phyloP scores from a whole-genome alignment of 441 rosid genomes.

The Isatis lusitanica region DNA sequence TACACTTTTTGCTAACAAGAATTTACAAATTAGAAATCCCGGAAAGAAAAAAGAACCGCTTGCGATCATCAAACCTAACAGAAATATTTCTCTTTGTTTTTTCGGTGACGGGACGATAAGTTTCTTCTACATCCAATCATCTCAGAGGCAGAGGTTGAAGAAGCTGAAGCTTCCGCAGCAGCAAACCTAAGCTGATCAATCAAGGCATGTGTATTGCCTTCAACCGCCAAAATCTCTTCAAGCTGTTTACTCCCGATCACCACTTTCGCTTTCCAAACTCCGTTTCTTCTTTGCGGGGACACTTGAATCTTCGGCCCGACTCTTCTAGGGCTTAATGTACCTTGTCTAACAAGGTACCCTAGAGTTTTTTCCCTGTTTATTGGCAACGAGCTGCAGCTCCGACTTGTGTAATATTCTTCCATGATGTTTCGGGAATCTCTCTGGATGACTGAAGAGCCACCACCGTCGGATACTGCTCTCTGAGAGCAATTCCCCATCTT shows the following conservation, averaged over 20 bases:
- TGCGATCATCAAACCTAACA: conserved; percentile 18
- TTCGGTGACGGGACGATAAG: background rate
- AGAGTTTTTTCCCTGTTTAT: conserved; percentile 42
- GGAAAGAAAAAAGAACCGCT: background rate
- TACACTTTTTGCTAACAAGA: conserved; percentile 3
- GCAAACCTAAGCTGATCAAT: conserved; percentile 68
- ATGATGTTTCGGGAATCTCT: conserved; percentile 39
- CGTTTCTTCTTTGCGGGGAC: conserved; percentile 52
- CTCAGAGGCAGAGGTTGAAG: conserved; percentile 18
- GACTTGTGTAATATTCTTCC: conserved; percentile 34
- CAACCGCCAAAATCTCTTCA: conserved; percentile 62
- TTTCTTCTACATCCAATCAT: conserved; percentile 2
- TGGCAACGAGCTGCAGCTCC: conserved; percentile 39
- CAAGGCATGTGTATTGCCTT: conserved; percentile 61
- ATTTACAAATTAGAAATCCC: background rate
- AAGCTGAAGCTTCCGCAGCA: conserved; percentile 40
- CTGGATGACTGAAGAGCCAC: conserved; percentile 19
- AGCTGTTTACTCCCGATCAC: conserved; percentile 54
- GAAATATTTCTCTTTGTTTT: conserved; percentile 15
- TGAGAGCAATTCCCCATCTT: conserved; percentile 75
- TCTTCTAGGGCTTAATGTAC: conserved; percentile 27
- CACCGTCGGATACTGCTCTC: conserved; percentile 36
- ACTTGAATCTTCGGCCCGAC: conserved; percentile 43
- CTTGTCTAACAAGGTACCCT: conserved; percentile 52
- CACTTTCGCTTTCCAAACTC: conserved; percentile 72